A percentile compares a stretch with the other conserved stretches of the same genome.
These are phyloP conservation scores for Chiua virens DNA, from an alignment of 768 basidiomycete species.

Conservation along the genomic window DNA sequence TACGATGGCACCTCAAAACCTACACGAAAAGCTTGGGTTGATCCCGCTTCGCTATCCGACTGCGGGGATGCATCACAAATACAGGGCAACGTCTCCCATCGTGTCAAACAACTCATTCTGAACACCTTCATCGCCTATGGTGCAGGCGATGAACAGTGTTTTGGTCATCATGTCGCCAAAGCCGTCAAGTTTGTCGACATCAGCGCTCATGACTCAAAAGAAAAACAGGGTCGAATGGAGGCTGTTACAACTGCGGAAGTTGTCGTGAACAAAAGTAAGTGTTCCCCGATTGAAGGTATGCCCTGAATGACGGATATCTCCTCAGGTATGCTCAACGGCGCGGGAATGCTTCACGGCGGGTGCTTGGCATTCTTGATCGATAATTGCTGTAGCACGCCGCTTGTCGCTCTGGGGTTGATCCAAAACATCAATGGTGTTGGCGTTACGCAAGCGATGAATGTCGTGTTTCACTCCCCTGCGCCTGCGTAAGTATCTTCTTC, in stretches of 20 bases:
- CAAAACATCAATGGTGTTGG: constrained; percentile 68
- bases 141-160: constrained; percentile 61
- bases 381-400: constrained; percentile 68
- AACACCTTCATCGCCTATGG: constrained; percentile 72
- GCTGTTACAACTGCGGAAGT: constrained; percentile 64
- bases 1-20: constrained; percentile 20
- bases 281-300: neutral
- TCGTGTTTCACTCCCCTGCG: constrained; percentile 69
- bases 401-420: constrained; percentile 63
- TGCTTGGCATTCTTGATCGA: constrained; percentile 74
- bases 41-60: constrained; percentile 61
- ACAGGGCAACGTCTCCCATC: constrained; percentile 60
- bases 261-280: constrained; percentile 58
- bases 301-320: constrained; percentile 1
- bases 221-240: constrained; percentile 53
- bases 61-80: constrained; percentile 56
- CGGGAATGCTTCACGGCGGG: constrained; percentile 76
- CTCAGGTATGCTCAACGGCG: constrained; percentile 72
- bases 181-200: constrained; percentile 62
- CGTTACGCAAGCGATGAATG: constrained; percentile 70
- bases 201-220: constrained; percentile 45
- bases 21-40: constrained; percentile 54
- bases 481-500: constrained; percentile 45
- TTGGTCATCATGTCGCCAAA: constrained; percentile 62
- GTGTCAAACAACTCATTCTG: constrained; percentile 63